Evolutionary conservation across 1,139 yeast species (phyloP), one percentile per base, ranked within the genome.

Genomic region (Yamadazyma dendronema): DNA sequence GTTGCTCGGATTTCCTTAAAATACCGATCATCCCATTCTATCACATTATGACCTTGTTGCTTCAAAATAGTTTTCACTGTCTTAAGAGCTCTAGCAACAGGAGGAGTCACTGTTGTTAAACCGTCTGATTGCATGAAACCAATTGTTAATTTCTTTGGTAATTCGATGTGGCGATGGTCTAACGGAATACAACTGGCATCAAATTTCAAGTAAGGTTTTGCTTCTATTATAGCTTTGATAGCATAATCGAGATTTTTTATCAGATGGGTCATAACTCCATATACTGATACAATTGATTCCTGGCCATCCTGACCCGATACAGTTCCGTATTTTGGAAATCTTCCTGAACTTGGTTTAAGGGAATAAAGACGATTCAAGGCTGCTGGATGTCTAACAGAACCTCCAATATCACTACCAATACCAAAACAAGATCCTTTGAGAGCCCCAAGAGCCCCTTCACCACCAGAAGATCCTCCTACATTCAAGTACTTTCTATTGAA

Each of bases 351-450:
- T 4, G 83, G 79, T 44, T 74, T 70, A 37, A 79, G 49, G 0
- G 79, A 84, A 52, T 66, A 79, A 3, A 77, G 49, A 0, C 81
- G 82, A 35, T 74, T 70, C 42, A 72, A 72, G 9, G 72, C 64
- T 3, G 82, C 74, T 2, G 86, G 86, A 38, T 67, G 66, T 37
- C 85, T 60, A 35, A 80, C 76, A 22, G 78, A 67, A 4, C 85
- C 86, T 11, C 84, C 86, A 47, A 81, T 77, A 54, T 81, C 85
- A 12, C 83, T 76, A 8, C 84, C 84, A 30, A 79, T 37, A 2
- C 64, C 63, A 30, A 59, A 43, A 13, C 56, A 47, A 22, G 54
- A 44, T 4, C 52, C 56, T 28, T 40, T 42, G 30, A 46, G 33
- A 3, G 39, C 47, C 10, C 47, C 50, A n/a, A 55, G 41, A 1